Evolutionary conservation across 192 early-diverging fungal genomes (phyloP), one percentile per base, ranked within the genome.

Genomic region (Entomortierella lignicola): DNA sequence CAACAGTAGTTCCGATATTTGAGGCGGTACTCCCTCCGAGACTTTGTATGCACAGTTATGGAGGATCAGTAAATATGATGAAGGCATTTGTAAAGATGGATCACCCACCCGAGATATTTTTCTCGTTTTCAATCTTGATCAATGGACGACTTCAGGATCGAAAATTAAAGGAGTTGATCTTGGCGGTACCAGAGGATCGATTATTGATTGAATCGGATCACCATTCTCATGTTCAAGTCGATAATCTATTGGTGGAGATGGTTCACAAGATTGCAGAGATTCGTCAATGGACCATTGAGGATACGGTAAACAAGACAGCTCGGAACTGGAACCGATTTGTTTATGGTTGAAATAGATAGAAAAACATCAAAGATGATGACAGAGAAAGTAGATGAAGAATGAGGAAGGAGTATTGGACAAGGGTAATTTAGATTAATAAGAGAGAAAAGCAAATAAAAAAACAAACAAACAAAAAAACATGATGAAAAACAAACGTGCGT

Each of bases 21-120:
- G 75, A 79, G 30, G 6, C 48, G 0, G 66, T 79, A 8, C 74
- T 91, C 23, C 90, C 92, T 13, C 90, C 92, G 1, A 83, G 89
- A 27, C 86, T 98, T 50, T 94, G 93, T 77, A 82, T 95, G 57
- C 96, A 98, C 67, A 96, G 95, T 20, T 98, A 88, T 69, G 90
- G 91, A 8, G 95, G 94, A 25, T 93, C 92, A 26, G 63, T 85
- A 26, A 93, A 97, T 52, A 90, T 91, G 73, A 66, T 94, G 20
- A 80, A 74, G 30, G 67, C 69, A 5, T 84, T 94, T 26, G 42
- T 84, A 4, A 68, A 81, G 47, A 71, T 72, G 27, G 61, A 72
- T 17, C 65, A 81, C 29, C 60, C 61, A 1, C 66, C 66, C 77
- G 85, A 75, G 17, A 81, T 94, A 2, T 98, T 92, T 59, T 91